phyloP scores from a whole-genome alignment of 257 asterid genomes.

The Nicotiana obtusifolia region DNA sequence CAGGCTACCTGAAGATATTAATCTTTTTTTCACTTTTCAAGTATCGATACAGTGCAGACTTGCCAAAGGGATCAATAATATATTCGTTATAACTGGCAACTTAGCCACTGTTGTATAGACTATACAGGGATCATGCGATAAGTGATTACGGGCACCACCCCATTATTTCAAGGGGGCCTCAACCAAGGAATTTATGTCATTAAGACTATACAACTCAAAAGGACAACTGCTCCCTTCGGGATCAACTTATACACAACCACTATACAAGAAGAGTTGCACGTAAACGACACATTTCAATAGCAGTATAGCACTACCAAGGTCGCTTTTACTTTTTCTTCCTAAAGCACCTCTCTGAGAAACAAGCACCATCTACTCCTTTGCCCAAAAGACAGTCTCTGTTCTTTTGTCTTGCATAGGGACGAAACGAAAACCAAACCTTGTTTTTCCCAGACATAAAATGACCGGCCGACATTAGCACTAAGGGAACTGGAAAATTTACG shows the following conservation, averaged over 20 bases:
- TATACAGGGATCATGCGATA: not conserved
- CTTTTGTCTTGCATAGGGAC: not conserved
- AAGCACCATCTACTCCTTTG: not conserved
- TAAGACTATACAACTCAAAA: not conserved
- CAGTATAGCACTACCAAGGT: not conserved
- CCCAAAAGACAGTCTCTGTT: conserved; percentile 1
- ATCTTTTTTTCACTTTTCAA: not conserved
- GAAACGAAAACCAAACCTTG: not conserved
- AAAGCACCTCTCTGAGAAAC: not conserved
- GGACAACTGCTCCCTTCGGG: not conserved
- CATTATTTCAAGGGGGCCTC: not conserved
- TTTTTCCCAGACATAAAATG: not conserved
- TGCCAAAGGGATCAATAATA: not conserved
- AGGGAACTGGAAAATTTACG: conserved; percentile 24
- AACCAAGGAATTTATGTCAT: conserved; percentile 1
- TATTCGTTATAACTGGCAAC: not conserved
- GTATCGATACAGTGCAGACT: not conserved
- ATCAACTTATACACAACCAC: not conserved
- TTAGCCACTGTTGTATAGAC: not conserved
- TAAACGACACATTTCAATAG: not conserved
- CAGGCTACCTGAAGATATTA: not conserved
- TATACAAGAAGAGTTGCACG: not conserved
- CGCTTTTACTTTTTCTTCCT: not conserved
- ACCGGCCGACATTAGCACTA: not conserved
- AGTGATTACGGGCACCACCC: not conserved